Evolutionary conservation across 345 rosid species (phyloP).

Genomic region (rapeseed (Brassica napus)): Da-Ae NC_063440.1:10337501-10338000

Average conservation of each 20-base stretch:
- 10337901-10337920: constrained; percentile 6
- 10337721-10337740: not conserved
- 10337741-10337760: not conserved
- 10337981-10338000: not conserved
- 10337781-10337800: too few species aligned
- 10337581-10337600: not conserved
- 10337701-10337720: not conserved
- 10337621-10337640: not conserved
- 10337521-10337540: not conserved
- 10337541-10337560: not conserved
- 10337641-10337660: not conserved
- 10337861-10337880: not conserved
- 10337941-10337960: not conserved
- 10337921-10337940: not conserved
- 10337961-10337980: not conserved
- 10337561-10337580: not conserved
- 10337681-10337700: not conserved
- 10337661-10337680: not conserved
- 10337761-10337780: too few species aligned
- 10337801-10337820: too few species aligned
- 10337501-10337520: not conserved
- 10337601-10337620: not conserved
- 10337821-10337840: too few species aligned
- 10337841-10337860: too few species aligned
- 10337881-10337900: not conserved